These are phyloP conservation scores for Astragalus membranaceus DNA, from an alignment of 306 rosid genomes.

Conservation along the genomic window DNA sequence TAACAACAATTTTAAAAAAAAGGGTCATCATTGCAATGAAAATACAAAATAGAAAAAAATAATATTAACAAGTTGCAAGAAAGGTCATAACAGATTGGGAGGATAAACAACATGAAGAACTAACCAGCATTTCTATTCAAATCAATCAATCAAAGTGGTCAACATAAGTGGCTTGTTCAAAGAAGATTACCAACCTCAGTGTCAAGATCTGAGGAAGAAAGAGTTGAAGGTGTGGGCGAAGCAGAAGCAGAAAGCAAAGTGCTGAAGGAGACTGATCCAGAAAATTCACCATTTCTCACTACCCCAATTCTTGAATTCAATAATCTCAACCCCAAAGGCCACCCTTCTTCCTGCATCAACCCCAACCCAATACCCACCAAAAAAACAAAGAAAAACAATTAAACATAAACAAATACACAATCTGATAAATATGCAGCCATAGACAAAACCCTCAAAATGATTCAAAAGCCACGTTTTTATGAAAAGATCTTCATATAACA, in stretches of 20 bases:
- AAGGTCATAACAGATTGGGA: neutral
- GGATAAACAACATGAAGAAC: neutral
- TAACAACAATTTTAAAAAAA: too few species aligned
- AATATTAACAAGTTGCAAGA: neutral
- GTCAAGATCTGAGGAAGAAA: conserved; percentile 66
- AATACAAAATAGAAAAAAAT: too few species aligned
- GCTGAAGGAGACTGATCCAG: conserved; percentile 66
- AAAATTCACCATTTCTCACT: conserved; percentile 41
- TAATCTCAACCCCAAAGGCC: conserved; percentile 80
- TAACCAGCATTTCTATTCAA: neutral
- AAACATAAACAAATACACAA: neutral
- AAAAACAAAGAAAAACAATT: too few species aligned
- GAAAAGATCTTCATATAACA: neutral
- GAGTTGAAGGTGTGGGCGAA: conserved; percentile 32
- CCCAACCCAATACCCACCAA: too few species aligned
- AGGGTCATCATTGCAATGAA: too few species aligned
- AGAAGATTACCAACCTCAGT: conserved; percentile 38
- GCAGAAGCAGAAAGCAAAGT: conserved; percentile 59
- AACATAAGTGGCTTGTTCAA: neutral
- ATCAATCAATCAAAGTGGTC: neutral
- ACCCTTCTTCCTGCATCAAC: conserved; percentile 79
- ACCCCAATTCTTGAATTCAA: conserved; percentile 61
- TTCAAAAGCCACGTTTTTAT: neutral
- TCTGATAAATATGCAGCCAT: neutral
- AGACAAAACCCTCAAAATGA: conserved; percentile 11